Evolutionary conservation across 768 basidiomycete genomes (phyloP).

Genomic region (Suillus paluster): DNA sequence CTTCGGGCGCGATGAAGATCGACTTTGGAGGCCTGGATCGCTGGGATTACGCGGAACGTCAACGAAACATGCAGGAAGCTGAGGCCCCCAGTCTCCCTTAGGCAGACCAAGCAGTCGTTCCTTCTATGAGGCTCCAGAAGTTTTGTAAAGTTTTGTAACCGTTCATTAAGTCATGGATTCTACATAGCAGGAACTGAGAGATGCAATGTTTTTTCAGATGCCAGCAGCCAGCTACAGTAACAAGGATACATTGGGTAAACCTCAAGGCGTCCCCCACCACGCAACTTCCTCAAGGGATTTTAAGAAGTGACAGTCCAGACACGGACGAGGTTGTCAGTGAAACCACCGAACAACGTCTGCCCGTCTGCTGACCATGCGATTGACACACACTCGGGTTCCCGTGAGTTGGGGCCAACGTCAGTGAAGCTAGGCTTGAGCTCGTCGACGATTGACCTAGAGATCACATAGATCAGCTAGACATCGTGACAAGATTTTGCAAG

Average conservation of each 20-base stretch:
- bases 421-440: slow-evolving; percentile 97
- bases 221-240: slow-evolving; percentile 26
- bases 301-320: slow-evolving; percentile 83
- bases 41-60: slow-evolving; percentile 68
- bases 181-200: slow-evolving; percentile 14
- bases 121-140: too few relatives aligned
- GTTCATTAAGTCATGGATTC: background rate
- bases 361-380: slow-evolving; percentile 99
- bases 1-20: slow-evolving; percentile 62
- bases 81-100: too few relatives aligned
- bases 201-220: slow-evolving; percentile 23
- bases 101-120: too few relatives aligned
- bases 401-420: slow-evolving; percentile 69
- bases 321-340: slow-evolving; percentile 92
- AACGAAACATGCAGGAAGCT: slow-evolving; percentile 67
- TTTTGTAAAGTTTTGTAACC: slow-evolving; percentile 4
- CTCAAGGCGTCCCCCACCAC: slow-evolving; percentile 17
- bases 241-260: slow-evolving; percentile 27
- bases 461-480: slow-evolving; percentile 5
- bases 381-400: slow-evolving; percentile 92
- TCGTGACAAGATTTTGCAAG: background rate
- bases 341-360: slow-evolving; percentile 95
- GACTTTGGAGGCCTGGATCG: slow-evolving; percentile 79
- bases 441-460: slow-evolving; percentile 88
- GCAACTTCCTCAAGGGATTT: slow-evolving; percentile 28